Evolutionary conservation across 495 filamentous ascomycete species (phyloP), one percentile per base, ranked within the genome.

Genomic region (Hypoxylon perforatum): DNA sequence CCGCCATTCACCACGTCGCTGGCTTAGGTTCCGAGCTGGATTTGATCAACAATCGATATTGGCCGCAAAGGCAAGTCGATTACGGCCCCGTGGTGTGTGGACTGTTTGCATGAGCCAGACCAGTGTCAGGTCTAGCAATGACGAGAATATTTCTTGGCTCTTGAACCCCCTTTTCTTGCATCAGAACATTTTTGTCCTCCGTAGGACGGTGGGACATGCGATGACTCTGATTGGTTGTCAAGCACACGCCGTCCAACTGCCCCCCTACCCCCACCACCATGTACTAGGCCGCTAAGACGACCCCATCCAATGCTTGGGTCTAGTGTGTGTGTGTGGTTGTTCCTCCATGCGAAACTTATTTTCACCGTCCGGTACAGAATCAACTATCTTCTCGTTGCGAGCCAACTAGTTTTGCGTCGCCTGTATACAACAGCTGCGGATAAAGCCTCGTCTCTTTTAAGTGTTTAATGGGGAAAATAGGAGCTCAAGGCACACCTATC

Each of bases 81-180:
- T n/a, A 28, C 47, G 12, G 25, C 2, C 25, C 23, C 30, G 33
- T 41, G 45, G 49, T 45, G 35, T 25, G 23, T 17, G 19, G 49
- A 17, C 28, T 39, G 39, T 57, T 61, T 68, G 49, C 47, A 41
- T 48, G 30, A 54, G 64, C 38, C 14, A 47, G 47, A 15, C 62
- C 36, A 38, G 64, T 35, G 18, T 63, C 50, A 56, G 45, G 61
- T 61, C 50, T n/a, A 23, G 53, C 60, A 38, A 48, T 6, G 44
- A 59, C 48, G 10, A 51, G 33, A 53, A 9, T 12, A 14, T 19
- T 57, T 57, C 59, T 61, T 63, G 65, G 60, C 50, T 41, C 45
- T 57, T 35, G 9, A 69, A 23, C 66, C 66, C 66, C 66, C 61
- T 69, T 69, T 69, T 57, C 56, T 65, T 65, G 61, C 66, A 64